Percentiles rank a stretch among this genome's conserved stretches.
phyloP scores from a whole-genome alignment of 2,329 filamentous ascomycete species.

The Sporothrix brunneoviolacea region DNA sequence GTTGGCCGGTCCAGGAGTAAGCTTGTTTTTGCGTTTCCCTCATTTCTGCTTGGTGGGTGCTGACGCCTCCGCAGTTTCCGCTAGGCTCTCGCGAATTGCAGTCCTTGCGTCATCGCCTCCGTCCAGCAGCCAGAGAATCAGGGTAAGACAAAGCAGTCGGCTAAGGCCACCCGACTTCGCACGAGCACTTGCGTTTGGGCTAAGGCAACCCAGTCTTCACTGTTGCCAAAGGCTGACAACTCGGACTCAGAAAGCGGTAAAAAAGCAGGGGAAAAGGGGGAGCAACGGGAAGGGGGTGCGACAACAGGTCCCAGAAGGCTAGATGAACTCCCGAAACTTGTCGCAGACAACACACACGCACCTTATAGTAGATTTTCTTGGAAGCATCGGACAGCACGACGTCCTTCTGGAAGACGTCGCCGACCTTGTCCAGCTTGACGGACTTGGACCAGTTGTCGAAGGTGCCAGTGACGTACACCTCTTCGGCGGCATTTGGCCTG shows the following conservation, averaged over 20 bases:
- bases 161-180: not conserved
- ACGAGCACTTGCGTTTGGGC: not conserved
- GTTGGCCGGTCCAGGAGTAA: not conserved
- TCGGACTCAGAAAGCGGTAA: not conserved
- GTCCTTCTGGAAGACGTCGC: slow-evolving; percentile 68
- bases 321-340: no score
- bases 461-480: slow-evolving; percentile 91
- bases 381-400: slow-evolving; percentile 61
- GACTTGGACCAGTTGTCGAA: slow-evolving; percentile 93
- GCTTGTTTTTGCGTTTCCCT: no score
- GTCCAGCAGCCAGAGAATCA: not conserved
- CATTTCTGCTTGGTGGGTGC: not conserved
- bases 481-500: slow-evolving; percentile 77
- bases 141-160: slow-evolving; percentile 6
- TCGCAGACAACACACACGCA: no score
- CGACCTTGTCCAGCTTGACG: slow-evolving; percentile 71
- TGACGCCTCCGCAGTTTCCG: not conserved
- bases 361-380: slow-evolving; percentile 91
- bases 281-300: no score
- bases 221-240: not conserved
- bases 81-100: not conserved
- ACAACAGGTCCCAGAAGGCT: no score
- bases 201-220: not conserved
- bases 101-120: slow-evolving; percentile 13
- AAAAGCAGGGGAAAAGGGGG: not conserved